Evolutionary conservation across 352 stramenopile species (phyloP).

Genomic region (Globisporangium splendens): DNA sequence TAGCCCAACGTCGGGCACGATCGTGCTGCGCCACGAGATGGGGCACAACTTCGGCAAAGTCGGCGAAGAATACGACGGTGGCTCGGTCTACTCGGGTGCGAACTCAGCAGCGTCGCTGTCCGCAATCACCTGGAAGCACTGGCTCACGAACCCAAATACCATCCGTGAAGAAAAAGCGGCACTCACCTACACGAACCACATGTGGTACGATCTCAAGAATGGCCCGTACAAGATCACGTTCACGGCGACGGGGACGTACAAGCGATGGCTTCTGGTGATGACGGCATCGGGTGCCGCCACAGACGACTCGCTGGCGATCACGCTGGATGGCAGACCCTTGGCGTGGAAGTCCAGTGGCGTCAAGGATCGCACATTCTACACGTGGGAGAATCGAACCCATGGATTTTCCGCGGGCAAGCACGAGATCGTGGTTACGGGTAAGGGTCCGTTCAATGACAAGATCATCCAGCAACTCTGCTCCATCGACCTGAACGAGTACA

Average conservation of each 20-base stretch:
- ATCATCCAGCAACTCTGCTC: constrained; percentile 36
- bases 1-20: constrained; percentile 21
- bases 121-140: constrained; percentile 24
- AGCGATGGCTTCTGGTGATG: constrained; percentile 24
- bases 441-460: constrained; percentile 16
- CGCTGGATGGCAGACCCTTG: constrained; percentile 21
- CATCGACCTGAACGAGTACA: constrained; percentile 29
- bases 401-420: constrained; percentile 20
- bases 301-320: constrained; percentile 25
- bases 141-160: constrained; percentile 23
- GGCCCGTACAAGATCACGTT: constrained; percentile 29
- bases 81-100: constrained; percentile 28
- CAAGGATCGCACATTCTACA: constrained; percentile 30
- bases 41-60: constrained; percentile 36
- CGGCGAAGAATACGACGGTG: constrained; percentile 45
- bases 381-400: constrained; percentile 15
- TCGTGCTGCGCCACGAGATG: constrained; percentile 37
- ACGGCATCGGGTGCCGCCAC: constrained; percentile 25
- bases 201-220: constrained; percentile 32
- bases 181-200: constrained; percentile 26
- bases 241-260: constrained; percentile 26
- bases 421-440: constrained; percentile 25
- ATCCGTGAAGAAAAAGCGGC: constrained; percentile 21
- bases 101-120: constrained; percentile 19
- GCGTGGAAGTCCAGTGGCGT: constrained; percentile 23